Conservation (phyloP, 2,329 filamentous ascomycete species). For the Fusarium brachygibbosum region DNA sequence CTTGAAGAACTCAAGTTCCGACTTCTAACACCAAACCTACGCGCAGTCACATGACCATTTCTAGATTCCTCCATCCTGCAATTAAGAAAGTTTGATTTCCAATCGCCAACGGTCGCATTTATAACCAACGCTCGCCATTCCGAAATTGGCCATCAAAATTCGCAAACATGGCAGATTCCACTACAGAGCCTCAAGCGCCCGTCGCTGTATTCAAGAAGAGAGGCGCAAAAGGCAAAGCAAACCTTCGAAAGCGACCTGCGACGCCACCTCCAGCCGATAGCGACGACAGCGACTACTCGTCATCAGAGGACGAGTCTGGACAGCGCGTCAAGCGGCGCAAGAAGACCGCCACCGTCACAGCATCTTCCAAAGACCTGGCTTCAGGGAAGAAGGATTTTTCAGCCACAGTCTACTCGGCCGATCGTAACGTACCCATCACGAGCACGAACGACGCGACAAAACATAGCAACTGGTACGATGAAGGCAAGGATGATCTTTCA, state of each 20-base stretch:
- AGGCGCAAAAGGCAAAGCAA: constrained; percentile 79
- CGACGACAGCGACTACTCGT: constrained; percentile 74
- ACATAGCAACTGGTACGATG: constrained; percentile 89
- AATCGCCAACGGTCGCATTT: constrained; percentile 20
- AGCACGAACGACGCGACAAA: constrained; percentile 90
- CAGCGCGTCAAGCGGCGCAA: constrained; percentile 83
- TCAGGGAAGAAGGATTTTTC: constrained; percentile 56
- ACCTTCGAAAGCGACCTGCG: constrained; percentile 82
- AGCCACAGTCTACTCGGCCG: constrained; percentile 69
- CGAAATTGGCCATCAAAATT: background rate
- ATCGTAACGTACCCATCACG: constrained; percentile 73
- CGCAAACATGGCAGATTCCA: constrained; percentile 40
- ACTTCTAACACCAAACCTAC: constrained; percentile 13
- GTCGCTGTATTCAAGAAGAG: constrained; percentile 89
- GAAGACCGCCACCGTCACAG: constrained; percentile 75
- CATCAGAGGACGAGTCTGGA: constrained; percentile 82
- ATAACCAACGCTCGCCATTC: background rate
- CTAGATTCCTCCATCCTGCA: constrained; percentile 25
- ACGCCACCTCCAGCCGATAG: constrained; percentile 79
- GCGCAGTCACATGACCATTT: constrained; percentile 36
- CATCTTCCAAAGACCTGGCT: constrained; percentile 67
- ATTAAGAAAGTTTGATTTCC: constrained; percentile 34
- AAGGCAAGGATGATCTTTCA: constrained; percentile 65
- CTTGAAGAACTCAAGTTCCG: background rate
- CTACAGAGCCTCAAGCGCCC: constrained; percentile 57